phyloP scores from a whole-genome alignment of 371 early-diverging fungal genomes.

The Mucor velutinosus region DNA sequence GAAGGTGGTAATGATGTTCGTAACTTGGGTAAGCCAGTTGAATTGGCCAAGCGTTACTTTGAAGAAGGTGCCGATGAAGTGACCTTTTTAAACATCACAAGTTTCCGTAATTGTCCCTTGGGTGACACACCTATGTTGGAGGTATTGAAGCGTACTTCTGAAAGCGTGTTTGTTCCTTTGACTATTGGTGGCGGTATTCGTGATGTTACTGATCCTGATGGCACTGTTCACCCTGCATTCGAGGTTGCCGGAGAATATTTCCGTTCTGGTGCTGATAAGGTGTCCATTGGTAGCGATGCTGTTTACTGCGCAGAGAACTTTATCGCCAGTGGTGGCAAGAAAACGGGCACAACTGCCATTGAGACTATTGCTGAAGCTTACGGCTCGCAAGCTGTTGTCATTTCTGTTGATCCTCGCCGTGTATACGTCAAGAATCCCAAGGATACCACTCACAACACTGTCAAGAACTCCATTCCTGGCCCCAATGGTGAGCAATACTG shows the following conservation, averaged over 20 bases:
- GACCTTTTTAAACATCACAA: slow-evolving; percentile 96
- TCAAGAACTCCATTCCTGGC: slow-evolving; percentile 73
- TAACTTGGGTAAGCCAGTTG: slow-evolving; percentile 96
- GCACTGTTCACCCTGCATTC: slow-evolving; percentile 79
- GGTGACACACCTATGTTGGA: slow-evolving; percentile 94
- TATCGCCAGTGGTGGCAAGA: slow-evolving; percentile 51
- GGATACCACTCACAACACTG: slow-evolving; percentile 77
- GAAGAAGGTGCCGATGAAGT: slow-evolving; percentile 97
- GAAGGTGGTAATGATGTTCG: slow-evolving; percentile 78
- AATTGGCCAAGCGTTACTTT: slow-evolving; percentile 89
- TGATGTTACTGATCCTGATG: slow-evolving; percentile 84
- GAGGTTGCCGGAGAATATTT: slow-evolving; percentile 97
- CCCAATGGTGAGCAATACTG: slow-evolving; percentile 93
- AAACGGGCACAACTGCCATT: slow-evolving; percentile 76
- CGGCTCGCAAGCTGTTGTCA: slow-evolving; percentile 97
- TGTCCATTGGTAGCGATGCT: slow-evolving; percentile 98
- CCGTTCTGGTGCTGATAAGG: slow-evolving; percentile 98
- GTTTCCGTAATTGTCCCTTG: slow-evolving; percentile 91
- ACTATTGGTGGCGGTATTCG: slow-evolving; percentile 98
- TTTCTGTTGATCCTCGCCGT: slow-evolving; percentile 95
- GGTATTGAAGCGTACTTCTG: slow-evolving; percentile 84
- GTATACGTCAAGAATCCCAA: slow-evolving; percentile 85
- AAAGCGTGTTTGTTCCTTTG: slow-evolving; percentile 94
- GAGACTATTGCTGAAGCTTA: slow-evolving; percentile 92
- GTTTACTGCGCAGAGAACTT: slow-evolving; percentile 93